Evolutionary conservation across 163 green algal species (phyloP), one percentile per base, ranked within the genome.

Genomic region (Chlorella variabilis): DNA sequence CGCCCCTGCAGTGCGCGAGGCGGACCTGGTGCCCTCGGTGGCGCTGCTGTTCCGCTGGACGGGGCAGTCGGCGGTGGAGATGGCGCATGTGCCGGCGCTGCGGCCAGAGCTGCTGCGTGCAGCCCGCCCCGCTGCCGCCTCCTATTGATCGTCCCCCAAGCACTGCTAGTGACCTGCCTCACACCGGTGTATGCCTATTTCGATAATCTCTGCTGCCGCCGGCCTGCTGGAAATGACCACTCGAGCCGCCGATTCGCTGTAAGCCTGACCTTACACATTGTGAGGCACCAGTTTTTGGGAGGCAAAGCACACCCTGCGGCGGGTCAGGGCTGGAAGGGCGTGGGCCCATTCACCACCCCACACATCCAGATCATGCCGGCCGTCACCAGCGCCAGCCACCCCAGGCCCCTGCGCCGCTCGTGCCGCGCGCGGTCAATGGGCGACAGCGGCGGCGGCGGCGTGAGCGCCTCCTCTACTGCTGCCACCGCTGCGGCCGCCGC

Each of bases 41-140:
- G 59, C 59, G 20, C 75, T 81, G 58, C 75, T 81, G 39, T 81
- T 81, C 59, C 75, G 75, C 2, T 89, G 85, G 85, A 89, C 81
- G 20, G 79, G 75, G 15, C 41, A 79, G 45, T 87, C 80, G 29
- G 76, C 71, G 6, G 31, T 20, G 34, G 48, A 65, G n/a, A 89
- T 89, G 85, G 58, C 54, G 38, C 34, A 62, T 8, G 42, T 39
- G 59, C 85, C 85, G 4, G 75, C 80, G 38, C 75, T 89, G 75
- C 66, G 80, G 18, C 2, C 56, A 1, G 69, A 89, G 7, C 68
- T 89, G 41, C 59, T 84, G 42, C 62, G 38, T 2, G n/a, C 65
- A 1, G 80, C 80, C 2, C 59, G 59, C 34, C 73, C 73, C 20
- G 38, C 73, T 25, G 29, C 56, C 0, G 56, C 45, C 23, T n/a